phyloP scores from a whole-genome alignment of 2,329 filamentous ascomycete genomes.

The Whalleya microplaca region DNA sequence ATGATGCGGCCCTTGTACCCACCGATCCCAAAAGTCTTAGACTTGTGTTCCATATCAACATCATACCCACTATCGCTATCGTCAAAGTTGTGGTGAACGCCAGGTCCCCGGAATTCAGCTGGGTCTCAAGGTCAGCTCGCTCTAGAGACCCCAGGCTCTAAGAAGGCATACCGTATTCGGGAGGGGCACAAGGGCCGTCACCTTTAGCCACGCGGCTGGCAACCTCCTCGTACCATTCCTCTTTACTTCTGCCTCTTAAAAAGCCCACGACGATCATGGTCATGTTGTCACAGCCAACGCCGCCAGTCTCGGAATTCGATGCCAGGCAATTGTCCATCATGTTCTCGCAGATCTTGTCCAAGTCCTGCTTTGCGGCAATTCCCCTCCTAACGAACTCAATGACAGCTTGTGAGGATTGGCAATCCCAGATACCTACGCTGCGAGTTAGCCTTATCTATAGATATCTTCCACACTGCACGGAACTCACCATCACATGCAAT shows the following conservation, averaged over 20 bases:
- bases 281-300: conserved; percentile 99
- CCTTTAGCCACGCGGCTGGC: conserved; percentile 92
- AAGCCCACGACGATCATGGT: conserved; percentile 93
- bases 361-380: conserved; percentile 93
- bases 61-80: conserved; percentile 80
- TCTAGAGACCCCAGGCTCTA: conserved; percentile 36
- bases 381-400: conserved; percentile 95
- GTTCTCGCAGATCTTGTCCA: conserved; percentile 96
- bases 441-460: conserved; percentile 12
- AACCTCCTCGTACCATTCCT: conserved; percentile 98
- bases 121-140: conserved; percentile 40
- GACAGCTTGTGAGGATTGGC: conserved; percentile 96
- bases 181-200: conserved; percentile 96
- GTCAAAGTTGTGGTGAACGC: conserved; percentile 81
- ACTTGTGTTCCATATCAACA: conserved; percentile 69
- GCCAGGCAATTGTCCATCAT: conserved; percentile 99
- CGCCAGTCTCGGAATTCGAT: conserved; percentile 96
- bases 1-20: conserved; percentile 87
- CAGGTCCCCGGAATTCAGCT: conserved; percentile 86
- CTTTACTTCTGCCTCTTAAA: conserved; percentile 88
- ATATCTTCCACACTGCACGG: background rate
- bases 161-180: conserved; percentile 91
- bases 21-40: conserved; percentile 65
- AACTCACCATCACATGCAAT: conserved; percentile 86
- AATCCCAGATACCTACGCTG: conserved; percentile 92